Conservation (phyloP, 306 rosid species). For the Ormosia emarginata region DNA sequence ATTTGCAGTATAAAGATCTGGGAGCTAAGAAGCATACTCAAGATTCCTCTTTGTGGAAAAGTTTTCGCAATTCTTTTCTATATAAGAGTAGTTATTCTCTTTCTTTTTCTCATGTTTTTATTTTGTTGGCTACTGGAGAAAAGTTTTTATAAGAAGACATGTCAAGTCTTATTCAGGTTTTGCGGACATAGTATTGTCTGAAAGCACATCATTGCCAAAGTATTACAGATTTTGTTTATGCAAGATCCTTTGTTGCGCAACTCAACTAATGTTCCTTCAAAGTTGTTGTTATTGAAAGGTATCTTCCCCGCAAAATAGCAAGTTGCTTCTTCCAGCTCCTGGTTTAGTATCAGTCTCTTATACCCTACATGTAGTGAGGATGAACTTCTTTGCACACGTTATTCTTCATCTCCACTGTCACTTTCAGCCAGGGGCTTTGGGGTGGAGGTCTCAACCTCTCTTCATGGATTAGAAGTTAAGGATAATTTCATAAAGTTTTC, state of each 20-base stretch:
- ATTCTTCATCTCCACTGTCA: slow-evolving; percentile 70
- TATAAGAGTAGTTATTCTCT: not conserved
- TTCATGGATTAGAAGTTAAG: slow-evolving; percentile 48
- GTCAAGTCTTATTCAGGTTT: no score
- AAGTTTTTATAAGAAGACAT: not conserved
- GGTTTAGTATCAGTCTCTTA: slow-evolving; percentile 27
- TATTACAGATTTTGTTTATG: not conserved
- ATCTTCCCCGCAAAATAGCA: slow-evolving; percentile 19
- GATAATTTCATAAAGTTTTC: slow-evolving; percentile 61
- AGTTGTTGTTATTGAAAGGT: slow-evolving; percentile 81
- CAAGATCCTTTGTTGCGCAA: not conserved
- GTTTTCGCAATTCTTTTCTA: not conserved
- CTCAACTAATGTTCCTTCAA: slow-evolving; percentile 43
- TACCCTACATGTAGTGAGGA: slow-evolving; percentile 55
- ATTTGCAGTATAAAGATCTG: no score
- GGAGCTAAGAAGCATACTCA: no score
- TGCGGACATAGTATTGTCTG: not conserved
- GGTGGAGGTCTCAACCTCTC: slow-evolving; percentile 49
- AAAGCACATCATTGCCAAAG: not conserved
- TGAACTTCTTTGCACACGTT: slow-evolving; percentile 60
- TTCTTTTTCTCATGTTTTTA: not conserved
- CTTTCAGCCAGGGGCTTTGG: slow-evolving; percentile 73
- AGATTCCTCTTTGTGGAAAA: not conserved
- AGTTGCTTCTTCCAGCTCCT: slow-evolving; percentile 17
- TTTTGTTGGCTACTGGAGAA: not conserved